Evolutionary conservation across 2,329 filamentous ascomycete species (phyloP).

Genomic region (Metarhizium sp.): DNA sequence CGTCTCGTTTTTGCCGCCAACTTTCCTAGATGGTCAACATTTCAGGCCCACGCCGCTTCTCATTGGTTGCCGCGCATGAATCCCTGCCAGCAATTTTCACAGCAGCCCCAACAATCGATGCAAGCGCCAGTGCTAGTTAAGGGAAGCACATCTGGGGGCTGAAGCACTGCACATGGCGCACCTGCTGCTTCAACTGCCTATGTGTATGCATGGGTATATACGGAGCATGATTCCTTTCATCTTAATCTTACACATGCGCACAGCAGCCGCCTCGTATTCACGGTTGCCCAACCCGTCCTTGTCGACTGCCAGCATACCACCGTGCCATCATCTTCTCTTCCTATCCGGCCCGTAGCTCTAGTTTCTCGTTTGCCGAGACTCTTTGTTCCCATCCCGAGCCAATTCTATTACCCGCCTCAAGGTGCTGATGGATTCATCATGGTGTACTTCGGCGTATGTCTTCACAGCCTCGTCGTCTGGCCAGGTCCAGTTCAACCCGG

Average conservation of each 20-base stretch:
- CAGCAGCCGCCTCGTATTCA: background rate
- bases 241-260: background rate
- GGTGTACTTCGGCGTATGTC: constrained; percentile 20
- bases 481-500: constrained; percentile 25
- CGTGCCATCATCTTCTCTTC: background rate
- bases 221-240: background rate
- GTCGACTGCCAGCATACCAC: background rate
- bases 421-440: constrained; percentile 15
- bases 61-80: background rate
- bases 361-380: background rate
- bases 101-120: too few relatives aligned
- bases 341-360: background rate
- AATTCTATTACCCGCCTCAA: constrained; percentile 17
- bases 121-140: too few relatives aligned
- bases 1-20: background rate
- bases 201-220: background rate
- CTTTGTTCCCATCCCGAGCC: constrained; percentile 6
- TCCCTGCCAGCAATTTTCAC: too few relatives aligned
- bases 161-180: too few relatives aligned
- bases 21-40: background rate
- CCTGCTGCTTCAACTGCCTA: background rate
- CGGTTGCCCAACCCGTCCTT: background rate
- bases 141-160: too few relatives aligned
- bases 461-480: constrained; percentile 27
- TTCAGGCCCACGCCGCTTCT: background rate